Conservation (phyloP, 179 eudicot genomes). For the Vitellaria paradoxa region DNA sequence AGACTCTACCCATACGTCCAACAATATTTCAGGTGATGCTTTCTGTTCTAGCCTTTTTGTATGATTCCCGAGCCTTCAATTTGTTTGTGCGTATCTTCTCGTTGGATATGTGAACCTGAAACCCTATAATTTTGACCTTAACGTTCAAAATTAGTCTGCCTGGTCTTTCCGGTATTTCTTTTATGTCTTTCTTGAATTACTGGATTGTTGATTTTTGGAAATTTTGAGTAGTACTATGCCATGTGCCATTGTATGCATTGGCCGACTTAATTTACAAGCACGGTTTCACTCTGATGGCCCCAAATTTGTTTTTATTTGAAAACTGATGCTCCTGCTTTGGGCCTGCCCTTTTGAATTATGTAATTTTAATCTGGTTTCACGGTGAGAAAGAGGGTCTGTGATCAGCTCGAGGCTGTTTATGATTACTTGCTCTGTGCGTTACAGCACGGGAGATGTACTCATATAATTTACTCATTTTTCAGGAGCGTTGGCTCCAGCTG, state of each 20-base stretch:
- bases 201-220: neutral
- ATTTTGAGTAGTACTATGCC: neutral
- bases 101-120: neutral
- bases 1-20: slow-evolving; percentile 24
- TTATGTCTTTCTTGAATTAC: neutral
- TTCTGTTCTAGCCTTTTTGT: neutral
- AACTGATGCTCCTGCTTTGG: neutral
- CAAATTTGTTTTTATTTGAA: neutral
- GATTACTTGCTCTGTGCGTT: neutral
- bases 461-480: slow-evolving; percentile 11
- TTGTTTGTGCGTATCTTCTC: neutral
- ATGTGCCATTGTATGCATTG: neutral
- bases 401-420: neutral
- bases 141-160: neutral
- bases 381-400: neutral
- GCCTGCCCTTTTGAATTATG: neutral
- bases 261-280: neutral
- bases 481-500: slow-evolving; percentile 39
- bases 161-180: neutral
- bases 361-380: neutral
- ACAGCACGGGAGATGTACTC: neutral
- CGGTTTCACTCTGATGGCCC: neutral
- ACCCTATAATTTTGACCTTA: neutral
- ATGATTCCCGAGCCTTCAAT: neutral
- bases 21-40: slow-evolving; percentile 30